Evolutionary conservation across 1,284 basidiomycete genomes (phyloP).

Genomic region (Austroboletus novae-zelandiae): DNA sequence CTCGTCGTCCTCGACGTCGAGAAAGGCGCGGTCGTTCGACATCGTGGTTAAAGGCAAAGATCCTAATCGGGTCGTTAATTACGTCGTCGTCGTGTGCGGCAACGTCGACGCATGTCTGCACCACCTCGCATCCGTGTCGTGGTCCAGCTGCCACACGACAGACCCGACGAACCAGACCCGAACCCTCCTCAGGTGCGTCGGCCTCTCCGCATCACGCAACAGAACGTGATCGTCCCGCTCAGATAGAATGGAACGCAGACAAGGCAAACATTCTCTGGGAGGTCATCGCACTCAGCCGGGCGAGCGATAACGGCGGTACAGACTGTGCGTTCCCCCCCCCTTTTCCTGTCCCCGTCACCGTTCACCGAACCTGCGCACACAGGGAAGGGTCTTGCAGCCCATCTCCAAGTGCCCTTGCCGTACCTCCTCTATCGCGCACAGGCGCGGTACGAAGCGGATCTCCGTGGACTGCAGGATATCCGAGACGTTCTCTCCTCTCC

Average conservation of each 20-base stretch:
- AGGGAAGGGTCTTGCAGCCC: slow-evolving; percentile 81
- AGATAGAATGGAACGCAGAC: slow-evolving; percentile 80
- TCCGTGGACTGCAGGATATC: slow-evolving; percentile 70
- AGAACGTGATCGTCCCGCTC: slow-evolving; percentile 11
- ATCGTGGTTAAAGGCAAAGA: slow-evolving; percentile 4
- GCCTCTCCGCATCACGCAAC: slow-evolving; percentile 14
- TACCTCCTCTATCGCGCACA: slow-evolving; percentile 79
- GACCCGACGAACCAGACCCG: slow-evolving; percentile 60
- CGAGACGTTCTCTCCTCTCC: slow-evolving; percentile 47
- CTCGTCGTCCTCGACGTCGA: slow-evolving; percentile 38
- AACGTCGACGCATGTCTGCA: slow-evolving; percentile 19
- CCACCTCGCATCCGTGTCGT: slow-evolving; percentile 59
- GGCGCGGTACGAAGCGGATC: slow-evolving; percentile 76
- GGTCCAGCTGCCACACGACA: slow-evolving; percentile 70
- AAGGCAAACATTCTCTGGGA: slow-evolving; percentile 83
- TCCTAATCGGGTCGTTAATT: too few species aligned
- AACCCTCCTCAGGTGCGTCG: slow-evolving; percentile 65
- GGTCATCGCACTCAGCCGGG: slow-evolving; percentile 71
- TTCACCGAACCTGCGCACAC: background rate
- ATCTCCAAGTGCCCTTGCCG: slow-evolving; percentile 73
- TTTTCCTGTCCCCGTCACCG: background rate
- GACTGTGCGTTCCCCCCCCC: slow-evolving; percentile 58
- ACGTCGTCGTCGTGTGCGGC: background rate
- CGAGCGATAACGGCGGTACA: slow-evolving; percentile 57
- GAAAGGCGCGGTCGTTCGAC: slow-evolving; percentile 14